Evolutionary conservation across 2,329 filamentous ascomycete species (phyloP), one percentile per base, ranked within the genome.

Genomic region (Claviceps sp.): DNA sequence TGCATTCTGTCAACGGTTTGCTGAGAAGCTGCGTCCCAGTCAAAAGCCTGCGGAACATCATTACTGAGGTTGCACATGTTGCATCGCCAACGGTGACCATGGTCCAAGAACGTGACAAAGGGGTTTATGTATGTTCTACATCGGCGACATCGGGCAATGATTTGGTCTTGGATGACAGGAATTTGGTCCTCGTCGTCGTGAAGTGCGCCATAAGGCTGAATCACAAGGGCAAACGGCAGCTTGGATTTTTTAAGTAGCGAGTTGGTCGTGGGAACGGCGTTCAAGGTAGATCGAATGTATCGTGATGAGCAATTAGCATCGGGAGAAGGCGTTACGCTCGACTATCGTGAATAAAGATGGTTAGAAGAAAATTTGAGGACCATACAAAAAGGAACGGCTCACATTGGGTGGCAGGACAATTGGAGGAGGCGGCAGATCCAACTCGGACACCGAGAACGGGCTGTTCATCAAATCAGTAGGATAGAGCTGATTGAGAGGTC

Each of bases 21-120:
- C 69, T 97, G 91, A 51, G 89, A 77, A 45, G 88, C 85, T 37
- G 88, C 84, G 69, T 98, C 93, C 93, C 93, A 98, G 66, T 98
- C 93, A 59, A 98, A 98, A 39, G 90, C 90, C 69, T 98, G 93
- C n/a, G 93, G 93, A 40, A 97, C 91, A 61, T 98, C 93, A 66
- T 98, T 98, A 60, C 90, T 96, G 57, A 98, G 76, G 68, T 95
- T 97, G 70, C 93, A 98, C 90, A 98, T 96, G 71, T 98, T 98
- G 74, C 93, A 98, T 63, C 91, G 85, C 93, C 93, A 98, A 64
- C 93, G 81, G 71, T 98, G 93, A 46, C 93, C 93, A 64, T 97
- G 88, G 62, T 98, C 93, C 55, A 98, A 74, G 72, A 98, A 98
- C 46, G 88, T 88, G 54, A 95, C 93, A 60, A 91, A 98, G 13